phyloP scores from a whole-genome alignment of 1,139 yeast species.

The Meyerozyma sp. region DNA sequence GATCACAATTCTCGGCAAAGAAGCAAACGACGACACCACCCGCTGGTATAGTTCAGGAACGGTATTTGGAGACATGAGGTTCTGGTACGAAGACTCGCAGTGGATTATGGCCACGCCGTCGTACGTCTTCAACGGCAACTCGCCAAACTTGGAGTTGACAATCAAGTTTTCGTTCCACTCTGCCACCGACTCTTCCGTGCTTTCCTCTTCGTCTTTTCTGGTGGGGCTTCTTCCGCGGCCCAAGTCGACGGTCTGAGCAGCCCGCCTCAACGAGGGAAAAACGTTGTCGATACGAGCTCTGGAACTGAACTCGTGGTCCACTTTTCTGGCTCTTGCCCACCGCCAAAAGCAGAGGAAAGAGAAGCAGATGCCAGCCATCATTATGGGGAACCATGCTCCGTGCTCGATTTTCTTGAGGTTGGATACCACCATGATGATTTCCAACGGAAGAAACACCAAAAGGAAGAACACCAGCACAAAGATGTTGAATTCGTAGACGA shows the following conservation, averaged over 20 bases:
- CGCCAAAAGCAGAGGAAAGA: slow-evolving; percentile 40
- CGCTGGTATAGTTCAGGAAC: slow-evolving; percentile 37
- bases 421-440: slow-evolving; percentile 39
- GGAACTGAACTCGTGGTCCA: slow-evolving; percentile 28
- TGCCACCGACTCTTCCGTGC: slow-evolving; percentile 6
- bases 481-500: slow-evolving; percentile 36
- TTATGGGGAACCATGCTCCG: slow-evolving; percentile 58
- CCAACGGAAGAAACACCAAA: slow-evolving; percentile 42
- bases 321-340: slow-evolving; percentile 39
- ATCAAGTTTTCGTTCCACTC: slow-evolving; percentile 4
- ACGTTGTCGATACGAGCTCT: slow-evolving; percentile 25
- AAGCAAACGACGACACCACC: slow-evolving; percentile 30
- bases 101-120: slow-evolving; percentile 40
- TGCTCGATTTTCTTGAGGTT: slow-evolving; percentile 47
- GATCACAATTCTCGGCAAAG: slow-evolving; percentile 38
- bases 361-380: slow-evolving; percentile 31
- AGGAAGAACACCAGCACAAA: slow-evolving; percentile 28
- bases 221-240: slow-evolving; percentile 8
- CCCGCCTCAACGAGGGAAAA: slow-evolving; percentile 18
- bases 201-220: slow-evolving; percentile 4
- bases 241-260: slow-evolving; percentile 18
- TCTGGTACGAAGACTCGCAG: slow-evolving; percentile 24
- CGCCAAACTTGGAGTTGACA: slow-evolving; percentile 20
- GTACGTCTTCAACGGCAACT: slow-evolving; percentile 16
- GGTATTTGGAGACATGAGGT: slow-evolving; percentile 33